These are phyloP conservation scores for Pseudogymnoascus sp. DNA, from an alignment of 2,329 filamentous ascomycete species.

Conservation along the genomic window DNA sequence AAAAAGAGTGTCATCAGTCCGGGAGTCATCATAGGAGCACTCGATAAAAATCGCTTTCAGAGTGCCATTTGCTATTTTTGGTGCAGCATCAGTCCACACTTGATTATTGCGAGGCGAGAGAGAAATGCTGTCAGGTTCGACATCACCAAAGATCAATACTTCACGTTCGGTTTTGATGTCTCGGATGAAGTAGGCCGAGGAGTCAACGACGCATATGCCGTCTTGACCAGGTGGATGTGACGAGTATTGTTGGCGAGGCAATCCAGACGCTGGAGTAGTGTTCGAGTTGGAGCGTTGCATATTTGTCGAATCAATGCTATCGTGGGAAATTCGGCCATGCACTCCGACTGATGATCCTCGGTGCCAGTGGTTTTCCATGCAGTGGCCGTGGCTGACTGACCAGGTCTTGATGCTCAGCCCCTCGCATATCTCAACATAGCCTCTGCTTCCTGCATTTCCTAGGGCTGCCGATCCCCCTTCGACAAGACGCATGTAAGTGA, in stretches of 20 bases:
- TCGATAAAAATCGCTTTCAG: constrained; percentile 87
- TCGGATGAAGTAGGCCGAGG: constrained; percentile 88
- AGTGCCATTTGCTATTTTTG: constrained; percentile 66
- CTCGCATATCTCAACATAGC: constrained; percentile 83
- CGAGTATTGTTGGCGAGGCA: constrained; percentile 1
- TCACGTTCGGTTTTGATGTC: constrained; percentile 64
- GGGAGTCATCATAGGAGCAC: constrained; percentile 82
- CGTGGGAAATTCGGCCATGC: background rate
- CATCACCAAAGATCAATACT: constrained; percentile 89
- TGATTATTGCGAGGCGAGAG: constrained; percentile 70
- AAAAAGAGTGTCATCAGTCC: constrained; percentile 70
- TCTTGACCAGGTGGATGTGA: constrained; percentile 28
- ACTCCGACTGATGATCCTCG: constrained; percentile 41
- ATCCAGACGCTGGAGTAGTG: background rate
- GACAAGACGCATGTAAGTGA: constrained; percentile 81
- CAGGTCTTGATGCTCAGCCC: constrained; percentile 84
- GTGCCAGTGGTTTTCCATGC: constrained; percentile 66
- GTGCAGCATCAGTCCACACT: constrained; percentile 84
- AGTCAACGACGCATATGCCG: constrained; percentile 67
- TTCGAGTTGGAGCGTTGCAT: background rate
- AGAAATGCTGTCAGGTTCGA: constrained; percentile 84
- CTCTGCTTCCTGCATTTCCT: constrained; percentile 46
- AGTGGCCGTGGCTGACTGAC: constrained; percentile 83
- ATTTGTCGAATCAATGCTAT: background rate
- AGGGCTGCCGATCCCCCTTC: constrained; percentile 83